Conservation (phyloP, 352 stramenopile species). For the Globisporangium yorkense region DNA sequence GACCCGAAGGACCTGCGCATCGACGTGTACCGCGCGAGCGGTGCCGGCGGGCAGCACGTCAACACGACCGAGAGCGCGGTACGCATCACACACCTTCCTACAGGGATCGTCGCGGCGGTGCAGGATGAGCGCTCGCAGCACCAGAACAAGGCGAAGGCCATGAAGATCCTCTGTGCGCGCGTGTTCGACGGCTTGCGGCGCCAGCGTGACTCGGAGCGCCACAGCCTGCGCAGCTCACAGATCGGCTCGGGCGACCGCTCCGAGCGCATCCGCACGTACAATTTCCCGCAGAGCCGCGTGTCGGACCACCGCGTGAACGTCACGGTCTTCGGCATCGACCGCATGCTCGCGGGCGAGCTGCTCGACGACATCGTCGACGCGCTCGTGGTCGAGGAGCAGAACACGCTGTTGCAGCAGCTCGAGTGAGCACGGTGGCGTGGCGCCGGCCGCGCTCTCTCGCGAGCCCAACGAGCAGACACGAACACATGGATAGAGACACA, state of each 20-base stretch:
- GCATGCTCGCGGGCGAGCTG: conserved; percentile 84
- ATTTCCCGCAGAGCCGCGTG: conserved; percentile 95
- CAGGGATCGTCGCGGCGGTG: conserved; percentile 83
- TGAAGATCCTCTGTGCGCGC: conserved; percentile 95
- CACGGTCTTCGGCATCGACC: conserved; percentile 85
- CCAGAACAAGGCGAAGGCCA: conserved; percentile 98
- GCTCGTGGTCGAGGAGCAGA: conserved; percentile 76
- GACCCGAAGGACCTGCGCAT: conserved; percentile 96
- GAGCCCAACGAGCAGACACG: no score
- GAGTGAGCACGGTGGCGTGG: conserved; percentile 18
- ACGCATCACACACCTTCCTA: conserved; percentile 96
- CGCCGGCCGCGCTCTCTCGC: no score
- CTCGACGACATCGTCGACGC: conserved; percentile 89
- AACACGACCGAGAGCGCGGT: conserved; percentile 99
- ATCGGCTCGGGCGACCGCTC: conserved; percentile 94
- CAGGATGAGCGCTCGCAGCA: conserved; percentile 97
- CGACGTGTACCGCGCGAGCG: conserved; percentile 95
- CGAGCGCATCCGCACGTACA: conserved; percentile 99
- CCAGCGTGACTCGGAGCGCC: conserved; percentile 44
- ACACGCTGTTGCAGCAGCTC: conserved; percentile 63
- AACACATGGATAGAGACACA: no score
- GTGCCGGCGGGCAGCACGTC: conserved; percentile 98
- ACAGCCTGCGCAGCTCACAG: conserved; percentile 74
- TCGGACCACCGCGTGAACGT: conserved; percentile 94
- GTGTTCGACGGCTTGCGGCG: conserved; percentile 93